phyloP scores from a whole-genome alignment of 169 alveolate genomes.

The Cryptosporidium parvum region DNA sequence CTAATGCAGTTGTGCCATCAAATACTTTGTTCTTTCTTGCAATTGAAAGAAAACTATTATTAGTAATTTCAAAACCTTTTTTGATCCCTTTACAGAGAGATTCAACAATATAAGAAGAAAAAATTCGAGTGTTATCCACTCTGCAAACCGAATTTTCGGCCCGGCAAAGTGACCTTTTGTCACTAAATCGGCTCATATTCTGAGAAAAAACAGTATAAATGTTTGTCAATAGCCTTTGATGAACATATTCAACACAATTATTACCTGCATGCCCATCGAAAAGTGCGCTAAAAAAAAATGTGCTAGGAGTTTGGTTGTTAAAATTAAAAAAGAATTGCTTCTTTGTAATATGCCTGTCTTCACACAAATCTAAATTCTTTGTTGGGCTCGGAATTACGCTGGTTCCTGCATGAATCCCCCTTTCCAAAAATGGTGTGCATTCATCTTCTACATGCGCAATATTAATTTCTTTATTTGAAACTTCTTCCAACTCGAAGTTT shows the following conservation, averaged over 20 bases:
- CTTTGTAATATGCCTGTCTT: constrained; percentile 63
- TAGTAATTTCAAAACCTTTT: constrained; percentile 62
- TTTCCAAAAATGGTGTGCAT: constrained; percentile 15
- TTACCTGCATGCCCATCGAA: constrained; percentile 73
- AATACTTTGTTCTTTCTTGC: constrained; percentile 45
- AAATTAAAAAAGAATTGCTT: constrained; percentile 9
- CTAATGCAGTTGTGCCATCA: constrained; percentile 72
- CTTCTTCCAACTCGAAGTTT: constrained; percentile 29
- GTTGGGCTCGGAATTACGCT: constrained; percentile 43
- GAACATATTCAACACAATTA: constrained; percentile 65
- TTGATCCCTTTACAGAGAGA: constrained; percentile 60
- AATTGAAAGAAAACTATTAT: constrained; percentile 62
- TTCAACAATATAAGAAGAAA: background rate
- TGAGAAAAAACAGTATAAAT: constrained; percentile 54
- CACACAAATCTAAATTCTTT: constrained; percentile 44
- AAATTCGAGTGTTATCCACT: background rate
- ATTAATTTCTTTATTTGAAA: constrained; percentile 7
- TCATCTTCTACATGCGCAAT: background rate
- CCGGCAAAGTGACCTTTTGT: background rate
- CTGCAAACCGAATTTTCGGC: background rate
- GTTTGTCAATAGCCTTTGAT: constrained; percentile 18
- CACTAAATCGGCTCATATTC: constrained; percentile 12
- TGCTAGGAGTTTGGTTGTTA: background rate
- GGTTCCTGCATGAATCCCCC: constrained; percentile 59
- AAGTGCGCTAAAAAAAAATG: constrained; percentile 23